Evolutionary conservation across 169 alveolate species (phyloP), one percentile per base, ranked within the genome.

Genomic region (Theileria annulata): DNA sequence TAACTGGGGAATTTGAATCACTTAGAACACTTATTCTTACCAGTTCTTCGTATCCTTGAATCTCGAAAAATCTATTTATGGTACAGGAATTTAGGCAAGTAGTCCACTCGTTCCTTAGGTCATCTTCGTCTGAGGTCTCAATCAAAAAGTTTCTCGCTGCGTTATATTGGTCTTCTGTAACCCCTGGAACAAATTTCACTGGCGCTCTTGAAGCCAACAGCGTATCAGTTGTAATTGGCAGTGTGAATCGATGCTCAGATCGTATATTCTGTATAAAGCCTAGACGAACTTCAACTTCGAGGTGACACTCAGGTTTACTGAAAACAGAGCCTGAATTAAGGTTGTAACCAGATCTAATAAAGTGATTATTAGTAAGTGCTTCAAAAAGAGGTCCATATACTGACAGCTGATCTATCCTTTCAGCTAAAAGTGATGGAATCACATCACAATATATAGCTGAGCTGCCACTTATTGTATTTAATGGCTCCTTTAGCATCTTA

Each of bases 251-350:
- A 28, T 77, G 86, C n/a, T 77, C 90, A 19, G 72, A 75, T 9
- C 82, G 23, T 3, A 37, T 13, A 23, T 78, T 59, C 71, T 71
- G 71, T 10, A 84, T 59, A 25, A 31, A 35, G 23, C 90, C 90
- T 5, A 84, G 68, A 23, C 90, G 82, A 71, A 77, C 90, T 42
- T 84, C 90, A 37, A 84, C 64, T 42, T 84, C 90, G 23, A 84
- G 86, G 47, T 77, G 77, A 33, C 90, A 77, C 9, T 66, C 76
- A 3, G 80, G 51, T 15, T 33, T 27, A 35, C 47, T 35, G 8
- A 35, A 35, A 35, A 35, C 47, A 35, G 47, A 35, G 15, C 80
- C 85, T 42, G 73, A 35, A 30, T n/a, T 28, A 1, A 35, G 3
- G 68, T n/a, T n/a, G 28, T n/a, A 9, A 4, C n/a, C 37, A 1